These are phyloP conservation scores for Fagopyrum esculentum DNA, from an alignment of 148 eudicot species.

Conservation along the genomic window DNA sequence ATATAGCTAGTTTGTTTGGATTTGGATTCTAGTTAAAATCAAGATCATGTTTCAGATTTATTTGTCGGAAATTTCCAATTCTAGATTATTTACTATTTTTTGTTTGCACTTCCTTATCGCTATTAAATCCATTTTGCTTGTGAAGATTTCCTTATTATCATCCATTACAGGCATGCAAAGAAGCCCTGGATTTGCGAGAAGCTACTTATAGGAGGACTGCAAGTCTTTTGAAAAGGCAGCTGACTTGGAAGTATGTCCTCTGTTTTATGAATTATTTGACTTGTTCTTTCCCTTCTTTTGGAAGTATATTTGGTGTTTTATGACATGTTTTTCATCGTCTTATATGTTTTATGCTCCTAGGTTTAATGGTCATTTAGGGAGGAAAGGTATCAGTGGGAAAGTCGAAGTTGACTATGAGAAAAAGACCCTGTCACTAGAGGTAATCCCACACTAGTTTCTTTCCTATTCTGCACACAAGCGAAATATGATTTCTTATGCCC, in stretches of 20 bases:
- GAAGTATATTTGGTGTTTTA: not conserved
- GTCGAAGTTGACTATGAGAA: slow-evolving; percentile 61
- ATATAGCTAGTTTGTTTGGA: not conserved
- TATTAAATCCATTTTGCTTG: not conserved
- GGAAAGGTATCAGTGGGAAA: slow-evolving; percentile 86
- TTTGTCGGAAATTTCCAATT: not conserved
- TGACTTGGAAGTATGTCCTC: slow-evolving; percentile 77
- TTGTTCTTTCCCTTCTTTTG: not conserved
- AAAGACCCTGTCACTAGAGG: slow-evolving; percentile 83
- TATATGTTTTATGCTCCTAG: slow-evolving; percentile 25
- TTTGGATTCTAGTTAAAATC: not conserved
- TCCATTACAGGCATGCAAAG: slow-evolving; percentile 45
- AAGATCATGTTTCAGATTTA: not conserved
- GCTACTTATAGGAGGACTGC: slow-evolving; percentile 65
- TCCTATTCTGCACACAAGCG: not conserved
- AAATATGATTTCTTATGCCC: not conserved
- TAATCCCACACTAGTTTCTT: slow-evolving; percentile 20
- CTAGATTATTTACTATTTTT: not conserved
- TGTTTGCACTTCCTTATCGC: not conserved
- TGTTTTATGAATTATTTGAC: not conserved
- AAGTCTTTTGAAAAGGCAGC: slow-evolving; percentile 55
- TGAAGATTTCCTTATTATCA: not conserved
- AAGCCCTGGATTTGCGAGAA: slow-evolving; percentile 53
- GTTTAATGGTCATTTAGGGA: slow-evolving; percentile 79
- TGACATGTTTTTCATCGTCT: slow-evolving; percentile 8